These are phyloP conservation scores for Pulveroboletus ravenelii DNA, from an alignment of 768 basidiomycete genomes.

Conservation along the genomic window DNA sequence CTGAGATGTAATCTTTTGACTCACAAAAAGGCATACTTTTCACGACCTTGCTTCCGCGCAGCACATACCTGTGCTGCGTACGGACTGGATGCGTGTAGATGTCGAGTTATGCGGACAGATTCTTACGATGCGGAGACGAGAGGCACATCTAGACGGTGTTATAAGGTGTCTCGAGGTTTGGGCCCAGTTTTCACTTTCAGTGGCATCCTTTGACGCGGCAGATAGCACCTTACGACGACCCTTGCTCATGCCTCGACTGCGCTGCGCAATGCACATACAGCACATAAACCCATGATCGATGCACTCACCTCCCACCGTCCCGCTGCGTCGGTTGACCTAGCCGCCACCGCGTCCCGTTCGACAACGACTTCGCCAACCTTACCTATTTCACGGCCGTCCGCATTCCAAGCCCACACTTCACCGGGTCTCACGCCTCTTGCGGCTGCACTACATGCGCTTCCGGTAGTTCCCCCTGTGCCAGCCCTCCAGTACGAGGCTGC, in stretches of 20 bases:
- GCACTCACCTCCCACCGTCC: constrained; percentile 35
- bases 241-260: constrained; percentile 52
- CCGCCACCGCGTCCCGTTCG: background rate
- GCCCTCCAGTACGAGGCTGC: constrained; percentile 67
- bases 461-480: constrained; percentile 23
- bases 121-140: constrained; percentile 63
- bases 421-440: constrained; percentile 24
- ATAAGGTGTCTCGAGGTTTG: constrained; percentile 53
- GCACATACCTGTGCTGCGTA: constrained; percentile 43
- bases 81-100: constrained; percentile 71
- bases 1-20: background rate
- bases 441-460: constrained; percentile 33
- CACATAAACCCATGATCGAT: constrained; percentile 44
- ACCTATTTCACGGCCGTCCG: background rate
- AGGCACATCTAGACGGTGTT: constrained; percentile 63
- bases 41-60: constrained; percentile 54
- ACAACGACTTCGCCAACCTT: background rate
- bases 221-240: constrained; percentile 45
- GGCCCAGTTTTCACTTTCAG: constrained; percentile 8
- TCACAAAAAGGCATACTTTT: constrained; percentile 57
- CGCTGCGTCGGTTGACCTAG: background rate
- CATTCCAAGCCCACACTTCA: constrained; percentile 1
- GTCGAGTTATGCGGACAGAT: constrained; percentile 75
- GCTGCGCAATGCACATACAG: constrained; percentile 57
- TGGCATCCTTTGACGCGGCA: constrained; percentile 1